Conservation (phyloP, 331 rosid species). For the Telfairia occidentalis region DNA sequence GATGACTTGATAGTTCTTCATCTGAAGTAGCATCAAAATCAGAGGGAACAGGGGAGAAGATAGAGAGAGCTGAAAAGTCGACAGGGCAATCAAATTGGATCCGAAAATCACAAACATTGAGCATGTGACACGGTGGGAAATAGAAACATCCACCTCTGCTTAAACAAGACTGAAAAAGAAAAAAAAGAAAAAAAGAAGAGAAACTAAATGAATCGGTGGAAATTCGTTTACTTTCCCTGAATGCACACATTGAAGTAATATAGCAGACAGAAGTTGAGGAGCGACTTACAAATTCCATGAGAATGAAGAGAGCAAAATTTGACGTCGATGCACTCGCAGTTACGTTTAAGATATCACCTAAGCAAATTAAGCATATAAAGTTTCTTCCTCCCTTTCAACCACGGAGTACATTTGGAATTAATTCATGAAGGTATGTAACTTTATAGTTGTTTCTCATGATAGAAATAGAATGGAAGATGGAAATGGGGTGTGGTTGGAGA, state of each 20-base stretch:
- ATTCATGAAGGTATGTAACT: no score
- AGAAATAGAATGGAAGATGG: background rate
- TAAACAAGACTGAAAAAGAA: slow-evolving; percentile 56
- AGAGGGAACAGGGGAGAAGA: slow-evolving; percentile 61
- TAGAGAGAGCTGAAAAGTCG: slow-evolving; percentile 61
- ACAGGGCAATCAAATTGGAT: slow-evolving; percentile 72
- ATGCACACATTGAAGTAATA: background rate
- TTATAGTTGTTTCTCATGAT: background rate
- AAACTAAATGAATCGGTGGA: background rate
- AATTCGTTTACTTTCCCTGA: background rate
- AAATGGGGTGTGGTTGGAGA: slow-evolving; percentile 2
- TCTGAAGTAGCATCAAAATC: slow-evolving; percentile 16
- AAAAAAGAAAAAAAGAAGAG: background rate
- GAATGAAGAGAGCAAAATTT: background rate
- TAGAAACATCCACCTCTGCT: slow-evolving; percentile 65
- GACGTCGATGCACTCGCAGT: background rate
- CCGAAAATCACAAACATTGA: slow-evolving; percentile 51
- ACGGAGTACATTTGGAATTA: no score
- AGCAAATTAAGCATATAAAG: background rate
- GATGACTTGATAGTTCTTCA: slow-evolving; percentile 16
- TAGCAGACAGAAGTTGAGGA: background rate
- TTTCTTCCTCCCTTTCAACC: no score
- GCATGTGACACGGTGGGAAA: slow-evolving; percentile 70
- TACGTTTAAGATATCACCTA: background rate
- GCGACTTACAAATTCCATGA: slow-evolving; percentile 13